Evolutionary conservation across 2,329 filamentous ascomycete species (phyloP).

Genomic region (Mycosphaerelloides madeirae): DNA sequence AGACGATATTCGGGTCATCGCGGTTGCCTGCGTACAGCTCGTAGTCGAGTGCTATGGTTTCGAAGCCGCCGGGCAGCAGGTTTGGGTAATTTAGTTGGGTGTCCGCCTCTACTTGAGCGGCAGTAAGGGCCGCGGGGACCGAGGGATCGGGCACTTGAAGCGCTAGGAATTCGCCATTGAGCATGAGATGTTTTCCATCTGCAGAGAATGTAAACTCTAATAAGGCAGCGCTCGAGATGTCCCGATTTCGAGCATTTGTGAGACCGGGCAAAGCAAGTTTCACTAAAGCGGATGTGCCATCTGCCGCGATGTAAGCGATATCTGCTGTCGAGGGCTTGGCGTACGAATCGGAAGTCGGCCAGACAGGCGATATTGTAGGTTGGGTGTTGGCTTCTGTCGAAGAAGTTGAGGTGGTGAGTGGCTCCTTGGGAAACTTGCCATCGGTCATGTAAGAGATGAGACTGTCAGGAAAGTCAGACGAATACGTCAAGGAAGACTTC

Average conservation of each 20-base stretch:
- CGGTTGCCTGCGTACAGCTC: slow-evolving; percentile 7
- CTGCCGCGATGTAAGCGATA: slow-evolving; percentile 3
- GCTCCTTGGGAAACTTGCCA: background rate
- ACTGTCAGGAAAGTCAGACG: background rate
- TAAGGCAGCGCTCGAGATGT: slow-evolving; percentile 2
- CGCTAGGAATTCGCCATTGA: slow-evolving; percentile 7
- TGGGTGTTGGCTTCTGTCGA: too few relatives aligned
- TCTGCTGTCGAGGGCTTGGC: slow-evolving; percentile 3
- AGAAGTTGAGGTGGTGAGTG: too few relatives aligned
- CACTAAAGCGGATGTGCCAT: slow-evolving; percentile 6
- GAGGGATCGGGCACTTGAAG: slow-evolving; percentile 9
- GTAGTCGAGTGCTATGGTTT: slow-evolving; percentile 7
- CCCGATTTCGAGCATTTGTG: background rate
- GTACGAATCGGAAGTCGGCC: slow-evolving; percentile 1
- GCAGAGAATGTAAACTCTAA: slow-evolving; percentile 6
- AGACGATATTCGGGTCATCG: slow-evolving; percentile 11
- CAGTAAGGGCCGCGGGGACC: slow-evolving; percentile 2
- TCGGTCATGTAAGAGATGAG: background rate
- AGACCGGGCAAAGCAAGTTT: slow-evolving; percentile 10
- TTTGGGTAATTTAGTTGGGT: slow-evolving; percentile 1
- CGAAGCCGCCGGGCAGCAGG: background rate
- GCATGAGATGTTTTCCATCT: slow-evolving; percentile 7
- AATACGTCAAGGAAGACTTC: background rate
- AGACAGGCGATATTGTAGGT: too few relatives aligned
- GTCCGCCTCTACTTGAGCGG: slow-evolving; percentile 2